Evolutionary conservation across 2,329 filamentous ascomycete genomes (phyloP).

Genomic region (Colletotrichum ledebouriae): DNA sequence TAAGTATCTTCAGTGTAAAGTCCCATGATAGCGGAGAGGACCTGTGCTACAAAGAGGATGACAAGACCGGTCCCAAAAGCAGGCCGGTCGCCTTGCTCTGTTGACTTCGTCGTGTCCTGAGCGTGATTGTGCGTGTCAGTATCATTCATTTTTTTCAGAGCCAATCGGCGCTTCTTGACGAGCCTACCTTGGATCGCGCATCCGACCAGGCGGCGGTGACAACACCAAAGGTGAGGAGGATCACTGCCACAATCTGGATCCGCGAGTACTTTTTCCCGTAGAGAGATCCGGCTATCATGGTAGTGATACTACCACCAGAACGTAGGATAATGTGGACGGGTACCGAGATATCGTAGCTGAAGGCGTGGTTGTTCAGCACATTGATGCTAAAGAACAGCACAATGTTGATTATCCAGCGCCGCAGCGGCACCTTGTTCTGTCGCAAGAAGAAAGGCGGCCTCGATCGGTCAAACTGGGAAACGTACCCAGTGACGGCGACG

Average conservation of each 20-base stretch:
- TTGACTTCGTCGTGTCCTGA: slow-evolving; percentile 24
- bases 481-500: slow-evolving; percentile 82
- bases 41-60: slow-evolving; percentile 88
- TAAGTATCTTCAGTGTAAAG: slow-evolving; percentile 95
- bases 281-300: slow-evolving; percentile 89
- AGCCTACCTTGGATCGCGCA: slow-evolving; percentile 80
- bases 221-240: slow-evolving; percentile 87
- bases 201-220: slow-evolving; percentile 92
- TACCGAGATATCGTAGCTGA: slow-evolving; percentile 96
- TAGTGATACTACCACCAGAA: slow-evolving; percentile 95
- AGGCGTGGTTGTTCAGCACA: slow-evolving; percentile 96
- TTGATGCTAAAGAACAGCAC: slow-evolving; percentile 94
- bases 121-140: not conserved
- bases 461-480: slow-evolving; percentile 78
- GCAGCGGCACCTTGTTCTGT: slow-evolving; percentile 83
- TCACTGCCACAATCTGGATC: slow-evolving; percentile 84
- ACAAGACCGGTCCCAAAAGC: slow-evolving; percentile 78
- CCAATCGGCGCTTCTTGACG: not conserved
- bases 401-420: slow-evolving; percentile 90
- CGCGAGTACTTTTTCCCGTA: slow-evolving; percentile 88
- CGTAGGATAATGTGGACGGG: slow-evolving; percentile 97
- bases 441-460: slow-evolving; percentile 80
- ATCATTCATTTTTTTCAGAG: slow-evolving; percentile 41
- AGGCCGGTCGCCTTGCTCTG: slow-evolving; percentile 44
- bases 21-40: slow-evolving; percentile 93